Base-by-base conservation (phyloP, 495 filamentous ascomycete species). In the Talaromyces thailandensis region DNA sequence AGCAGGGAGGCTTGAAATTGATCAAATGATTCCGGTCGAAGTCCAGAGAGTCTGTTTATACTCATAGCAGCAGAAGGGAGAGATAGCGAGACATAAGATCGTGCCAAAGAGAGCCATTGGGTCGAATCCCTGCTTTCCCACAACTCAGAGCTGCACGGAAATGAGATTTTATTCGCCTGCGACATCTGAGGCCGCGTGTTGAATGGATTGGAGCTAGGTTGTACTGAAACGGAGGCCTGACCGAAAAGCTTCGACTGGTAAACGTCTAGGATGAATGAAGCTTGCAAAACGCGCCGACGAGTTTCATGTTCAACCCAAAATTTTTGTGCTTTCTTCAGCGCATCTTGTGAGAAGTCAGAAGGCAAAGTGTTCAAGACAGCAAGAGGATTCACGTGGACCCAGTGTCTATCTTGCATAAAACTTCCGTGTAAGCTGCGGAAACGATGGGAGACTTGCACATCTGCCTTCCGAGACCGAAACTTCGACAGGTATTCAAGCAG, bases 271-370 rank as follows among this genome's bases (percentile, higher is more conserved):
- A 69, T 64, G 40, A 69, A 69, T 26, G 62, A 50, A 18, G 65
- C 67, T 14, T 65, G 65, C 18, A 67, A 55, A n/a, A 69, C 57
- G 2, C 67, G 67, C 4, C 63, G 59, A 5, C 65, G 62, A 71
- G 58, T 78, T 76, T 11, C 70, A 63, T 61, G 64, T 84, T 32
- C 73, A 72, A 45, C 68, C 64, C 11, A 81, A 80, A 6, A 78
- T 73, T 21, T 75, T 81, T 50, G 70, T 83, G n/a, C 60, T 82
- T 6, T 58, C 24, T 45, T 51, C 18, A 58, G 25, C 14, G 62
- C 37, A 25, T 63, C 55, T 50, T 37, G 53, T 21, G 40, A 45
- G 35, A 14, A 58, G 7, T 58, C 14, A 3, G 31, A 11, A 21
- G 62, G 55, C 35, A 63, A 26, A 9, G 62, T 63, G 28, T 63